A percentile compares a stretch with the other conserved stretches of the same genome.
Evolutionary conservation across 2,329 filamentous ascomycete species (phyloP).

Genomic region (Cryoendolithus antarcticus): DNA sequence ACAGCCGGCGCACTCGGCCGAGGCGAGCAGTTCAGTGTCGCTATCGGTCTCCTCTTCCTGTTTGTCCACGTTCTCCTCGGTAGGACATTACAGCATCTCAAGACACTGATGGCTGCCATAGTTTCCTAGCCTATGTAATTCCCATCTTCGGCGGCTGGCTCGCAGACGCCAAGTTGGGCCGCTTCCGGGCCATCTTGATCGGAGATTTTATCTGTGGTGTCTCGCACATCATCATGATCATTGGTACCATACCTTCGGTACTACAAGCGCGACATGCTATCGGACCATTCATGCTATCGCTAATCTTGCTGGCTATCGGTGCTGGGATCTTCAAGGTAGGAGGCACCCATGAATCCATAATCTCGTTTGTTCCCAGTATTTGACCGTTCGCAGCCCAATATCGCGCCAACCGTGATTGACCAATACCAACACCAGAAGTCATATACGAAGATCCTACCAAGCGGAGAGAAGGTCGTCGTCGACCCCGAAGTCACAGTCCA

Average conservation of each 20-base stretch:
- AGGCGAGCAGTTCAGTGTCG: constrained; percentile 40
- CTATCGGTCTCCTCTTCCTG: constrained; percentile 36
- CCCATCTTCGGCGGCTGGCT: constrained; percentile 29
- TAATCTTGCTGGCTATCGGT: constrained; percentile 41
- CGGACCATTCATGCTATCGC: constrained; percentile 44
- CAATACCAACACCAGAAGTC: constrained; percentile 31
- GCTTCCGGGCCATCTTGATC: constrained; percentile 11
- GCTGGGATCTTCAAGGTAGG: constrained; percentile 67
- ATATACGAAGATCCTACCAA: constrained; percentile 24
- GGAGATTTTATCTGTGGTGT: constrained; percentile 11
- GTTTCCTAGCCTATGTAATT: constrained; percentile 35
- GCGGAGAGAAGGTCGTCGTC: constrained; percentile 33
- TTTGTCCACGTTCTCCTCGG: too few relatives aligned
- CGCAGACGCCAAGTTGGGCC: constrained; percentile 11
- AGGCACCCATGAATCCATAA: too few relatives aligned
- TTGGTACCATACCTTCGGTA: constrained; percentile 41
- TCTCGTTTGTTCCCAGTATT: too few relatives aligned
- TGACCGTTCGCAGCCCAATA: too few relatives aligned
- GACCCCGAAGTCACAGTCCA: constrained; percentile 35
- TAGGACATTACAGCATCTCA: too few relatives aligned
- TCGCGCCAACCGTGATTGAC: constrained; percentile 38
- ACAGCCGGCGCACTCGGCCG: constrained; percentile 44
- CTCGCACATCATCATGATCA: constrained; percentile 9
- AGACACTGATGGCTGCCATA: constrained; percentile 1
- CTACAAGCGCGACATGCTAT: constrained; percentile 4